Base-by-base conservation (phyloP, 2,329 filamentous ascomycete species). In the Colletotrichum coccodes region DNA sequence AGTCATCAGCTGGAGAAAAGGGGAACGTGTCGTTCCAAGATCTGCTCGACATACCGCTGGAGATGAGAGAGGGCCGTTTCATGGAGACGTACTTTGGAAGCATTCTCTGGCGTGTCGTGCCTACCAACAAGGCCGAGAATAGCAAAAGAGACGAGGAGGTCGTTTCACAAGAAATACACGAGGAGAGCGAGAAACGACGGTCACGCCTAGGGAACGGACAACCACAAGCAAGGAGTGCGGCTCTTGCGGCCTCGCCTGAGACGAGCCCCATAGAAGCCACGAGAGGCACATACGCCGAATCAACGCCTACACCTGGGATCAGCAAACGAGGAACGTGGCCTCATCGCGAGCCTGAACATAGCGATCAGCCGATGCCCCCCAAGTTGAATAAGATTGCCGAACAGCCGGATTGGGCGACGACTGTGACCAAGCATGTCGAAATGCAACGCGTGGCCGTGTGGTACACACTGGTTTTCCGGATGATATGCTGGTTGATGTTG, bases 401-500 rank as follows among this genome's bases (percentile, higher is more conserved):
- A 12, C 14, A n/a, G 2, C 60, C n/a, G 12, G 23, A 21, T 3
- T 64, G 50, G 64, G 18, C 16, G 5, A 34, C 16, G 0, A 52
- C 34, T 0, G n/a, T 44, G 12, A 23, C 42, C 6, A 32, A 26
- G 1, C 60, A 26, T 1, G 23, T 46, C 1, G 60, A 62, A 14
- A 53, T 32, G 8, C 62, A 69, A 8, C 58, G 70, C 0, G 68
- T 71, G 6, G 72, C 73, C 0, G 73, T 77, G 6, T 80, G 79
- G 79, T 73, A 78, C 8, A 72, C 72, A 0, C 72, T 81, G 14
- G 72, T 81, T 0, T 79, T 80, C 42, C 70, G 79, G 11, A 81
- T 81, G 79, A 49, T 80, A 14, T 79, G 77, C 49, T 81, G 80
- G 80, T 53, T 81, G 11, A 72, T 77, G 40, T 64, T 81, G n/a